Base-by-base conservation (phyloP, 2,329 filamentous ascomycete genomes). In the Xylaria polymorpha region DNA sequence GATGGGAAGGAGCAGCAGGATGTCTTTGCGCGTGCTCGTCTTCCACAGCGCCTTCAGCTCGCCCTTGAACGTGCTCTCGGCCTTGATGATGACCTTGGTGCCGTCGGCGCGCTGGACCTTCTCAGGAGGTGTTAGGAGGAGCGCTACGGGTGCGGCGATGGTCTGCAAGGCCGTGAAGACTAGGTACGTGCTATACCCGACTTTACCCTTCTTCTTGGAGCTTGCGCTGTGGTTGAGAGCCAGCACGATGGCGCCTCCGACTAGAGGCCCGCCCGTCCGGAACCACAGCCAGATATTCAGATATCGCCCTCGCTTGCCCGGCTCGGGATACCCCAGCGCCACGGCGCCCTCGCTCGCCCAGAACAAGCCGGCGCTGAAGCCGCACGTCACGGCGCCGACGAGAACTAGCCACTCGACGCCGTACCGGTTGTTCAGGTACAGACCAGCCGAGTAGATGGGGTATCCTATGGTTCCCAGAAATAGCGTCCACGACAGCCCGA, bases 301-400 rank as follows among this genome's bases (percentile, higher is more conserved):
- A 18, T 89, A 88, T 4, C 85, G 84, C 0, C 90, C 91, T 46
- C 88, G 84, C 60, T 92, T 91, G 71, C 87, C 88, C 0, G 90
- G 90, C 75, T 93, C 91, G 0, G 91, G 91, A 69, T 94, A 94
- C 0, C 88, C 85, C 6, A 94, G 85, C 0, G 90, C 91, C 61
- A 94, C 90, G 0, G 91, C 91, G 0, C 89, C 90, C 79, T 94
- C 92, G 0, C 90, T 89, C 83, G 89, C 90, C 92, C 92, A 94
- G 78, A 94, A 93, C 0, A 93, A 82, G 0, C 91, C 91, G 0
- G 91, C 91, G 0, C 88, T 90, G 37, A 92, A 84, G 9, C 91
- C 91, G 72, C 91, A 93, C 0, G 91, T 82, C 0, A 90, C 90
- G 0, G 90, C 90, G 0, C 91, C 92, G 3, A 94, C 79, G 0